Evolutionary conservation across 805 yeast species (phyloP).

Genomic region (Barnettozyma botsteinii): DNA sequence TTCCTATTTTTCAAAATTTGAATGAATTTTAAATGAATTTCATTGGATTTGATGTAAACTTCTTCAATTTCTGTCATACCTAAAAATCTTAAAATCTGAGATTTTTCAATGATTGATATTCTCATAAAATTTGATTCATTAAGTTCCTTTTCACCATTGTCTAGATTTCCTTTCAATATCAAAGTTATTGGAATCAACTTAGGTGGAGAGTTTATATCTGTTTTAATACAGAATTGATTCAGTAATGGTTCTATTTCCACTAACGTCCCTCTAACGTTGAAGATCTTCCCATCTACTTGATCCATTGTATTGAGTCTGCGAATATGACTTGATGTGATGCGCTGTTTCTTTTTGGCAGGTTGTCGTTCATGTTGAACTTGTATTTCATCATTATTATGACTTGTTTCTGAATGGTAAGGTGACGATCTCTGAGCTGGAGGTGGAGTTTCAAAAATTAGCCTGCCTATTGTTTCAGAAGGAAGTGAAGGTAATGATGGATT

Average conservation of each 20-base stretch:
- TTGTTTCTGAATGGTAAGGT: background rate
- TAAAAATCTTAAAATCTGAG: slow-evolving; percentile 17
- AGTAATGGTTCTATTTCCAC: slow-evolving; percentile 17
- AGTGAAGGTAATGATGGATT: too few relatives aligned
- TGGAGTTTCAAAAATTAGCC: background rate
- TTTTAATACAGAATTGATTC: slow-evolving; percentile 14
- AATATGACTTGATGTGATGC: background rate
- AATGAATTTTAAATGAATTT: slow-evolving; percentile 7
- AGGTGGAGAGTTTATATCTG: slow-evolving; percentile 5
- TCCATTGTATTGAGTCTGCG: slow-evolving; percentile 14
- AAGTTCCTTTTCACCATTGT: background rate
- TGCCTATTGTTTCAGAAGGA: too few relatives aligned
- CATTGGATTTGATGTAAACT: slow-evolving; percentile 13
- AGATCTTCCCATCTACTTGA: slow-evolving; percentile 17
- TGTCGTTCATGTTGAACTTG: background rate
- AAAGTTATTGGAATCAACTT: slow-evolving; percentile 12
- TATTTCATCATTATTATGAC: too few relatives aligned
- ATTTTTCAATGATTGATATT: slow-evolving; percentile 9
- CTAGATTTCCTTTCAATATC: slow-evolving; percentile 1
- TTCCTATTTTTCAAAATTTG: slow-evolving; percentile 6
- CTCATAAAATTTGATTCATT: slow-evolving; percentile 11
- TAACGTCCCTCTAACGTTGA: slow-evolving; percentile 12
- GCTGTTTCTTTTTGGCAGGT: background rate
- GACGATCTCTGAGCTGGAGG: background rate
- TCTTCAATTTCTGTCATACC: slow-evolving; percentile 22